Evolutionary conservation across 1,284 basidiomycete species (phyloP).

Genomic region (Cystobasidium sp.): DNA sequence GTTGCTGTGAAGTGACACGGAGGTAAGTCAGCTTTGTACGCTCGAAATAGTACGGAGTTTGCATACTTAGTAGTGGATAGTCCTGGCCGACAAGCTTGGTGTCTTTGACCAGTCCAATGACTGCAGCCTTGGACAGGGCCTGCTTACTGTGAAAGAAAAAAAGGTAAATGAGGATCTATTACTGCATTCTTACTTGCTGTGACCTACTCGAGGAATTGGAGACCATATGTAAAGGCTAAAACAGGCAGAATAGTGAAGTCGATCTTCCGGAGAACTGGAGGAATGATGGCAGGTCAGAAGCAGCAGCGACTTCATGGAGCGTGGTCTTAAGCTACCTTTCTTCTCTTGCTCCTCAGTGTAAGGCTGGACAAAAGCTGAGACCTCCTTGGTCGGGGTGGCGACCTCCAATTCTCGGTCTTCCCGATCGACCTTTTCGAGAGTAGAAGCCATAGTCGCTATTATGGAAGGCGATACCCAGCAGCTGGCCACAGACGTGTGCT

Average conservation of each 20-base stretch:
- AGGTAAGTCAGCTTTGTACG: not conserved
- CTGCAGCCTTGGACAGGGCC: constrained; percentile 2
- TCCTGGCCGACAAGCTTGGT: constrained; percentile 8
- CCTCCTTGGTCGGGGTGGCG: not conserved
- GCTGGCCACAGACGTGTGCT: too few species aligned
- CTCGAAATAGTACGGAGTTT: not conserved
- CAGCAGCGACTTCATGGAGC: not conserved
- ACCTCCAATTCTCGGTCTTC: not conserved
- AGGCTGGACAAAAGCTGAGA: not conserved
- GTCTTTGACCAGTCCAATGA: constrained; percentile 9
- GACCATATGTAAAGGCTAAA: constrained; percentile 7
- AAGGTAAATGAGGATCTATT: not conserved
- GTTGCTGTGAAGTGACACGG: not conserved
- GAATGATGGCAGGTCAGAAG: not conserved
- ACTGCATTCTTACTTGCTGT: too few species aligned
- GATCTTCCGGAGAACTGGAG: not conserved
- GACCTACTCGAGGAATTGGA: constrained; percentile 14
- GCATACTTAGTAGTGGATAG: constrained; percentile 6
- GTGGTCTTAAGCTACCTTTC: not conserved
- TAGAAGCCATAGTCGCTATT: not conserved
- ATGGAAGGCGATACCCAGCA: not conserved
- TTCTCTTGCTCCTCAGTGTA: not conserved
- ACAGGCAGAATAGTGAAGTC: not conserved
- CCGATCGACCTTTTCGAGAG: not conserved
- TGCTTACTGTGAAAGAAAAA: not conserved